Evolutionary conservation across 257 asterid genomes (phyloP).

Genomic region (Scutellaria minor): DNA sequence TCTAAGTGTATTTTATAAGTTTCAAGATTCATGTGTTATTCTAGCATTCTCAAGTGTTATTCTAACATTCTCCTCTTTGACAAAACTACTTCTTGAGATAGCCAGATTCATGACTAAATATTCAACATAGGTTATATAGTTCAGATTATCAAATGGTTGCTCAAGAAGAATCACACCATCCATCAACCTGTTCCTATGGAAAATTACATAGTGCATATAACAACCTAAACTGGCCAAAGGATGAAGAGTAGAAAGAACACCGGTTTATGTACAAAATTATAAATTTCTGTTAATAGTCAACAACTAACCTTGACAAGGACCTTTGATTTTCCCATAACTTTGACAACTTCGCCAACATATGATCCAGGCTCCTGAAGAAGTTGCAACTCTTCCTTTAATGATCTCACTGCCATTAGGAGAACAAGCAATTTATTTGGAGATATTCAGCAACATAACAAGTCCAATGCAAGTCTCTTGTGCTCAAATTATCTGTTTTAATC

Average conservation of each 20-base stretch:
- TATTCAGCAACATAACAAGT: neutral
- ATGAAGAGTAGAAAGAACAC: neutral
- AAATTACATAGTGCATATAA: neutral
- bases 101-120: neutral
- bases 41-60: constrained; percentile 2
- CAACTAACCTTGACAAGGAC: constrained; percentile 86
- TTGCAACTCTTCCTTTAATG: constrained; percentile 91
- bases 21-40: neutral
- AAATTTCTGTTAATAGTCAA: constrained; percentile 3
- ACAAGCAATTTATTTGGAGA: constrained; percentile 4
- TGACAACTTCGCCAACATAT: constrained; percentile 97
- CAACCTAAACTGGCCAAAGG: neutral
- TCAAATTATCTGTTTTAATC: neutral
- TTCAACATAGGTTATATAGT: neutral
- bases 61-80: neutral
- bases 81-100: neutral
- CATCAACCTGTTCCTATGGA: neutral
- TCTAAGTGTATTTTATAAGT: neutral
- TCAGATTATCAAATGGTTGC: constrained; percentile 8
- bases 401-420: constrained; percentile 60
- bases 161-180: neutral
- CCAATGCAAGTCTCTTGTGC: neutral
- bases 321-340: constrained; percentile 97
- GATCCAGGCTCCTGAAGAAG: constrained; percentile 98
- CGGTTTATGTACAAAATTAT: neutral